Evolutionary conservation across 805 yeast species (phyloP).

Genomic region (Candida suzukii): DNA sequence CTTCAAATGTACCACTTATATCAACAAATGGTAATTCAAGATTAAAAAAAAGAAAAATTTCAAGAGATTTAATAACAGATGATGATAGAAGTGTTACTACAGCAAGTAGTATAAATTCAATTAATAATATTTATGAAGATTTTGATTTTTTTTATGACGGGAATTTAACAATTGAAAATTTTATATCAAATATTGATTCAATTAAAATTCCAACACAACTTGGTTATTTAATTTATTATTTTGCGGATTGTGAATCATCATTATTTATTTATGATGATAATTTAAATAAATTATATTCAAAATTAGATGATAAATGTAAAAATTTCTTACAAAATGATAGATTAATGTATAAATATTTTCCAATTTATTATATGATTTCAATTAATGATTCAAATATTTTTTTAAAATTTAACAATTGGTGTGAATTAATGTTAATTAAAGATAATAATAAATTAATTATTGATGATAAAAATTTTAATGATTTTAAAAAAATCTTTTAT

Average conservation of each 20-base stretch:
- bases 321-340: neutral
- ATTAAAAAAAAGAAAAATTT: neutral
- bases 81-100: too few relatives aligned
- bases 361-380: neutral
- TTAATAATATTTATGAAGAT: neutral
- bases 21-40: neutral
- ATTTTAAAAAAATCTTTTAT: constrained; percentile 3
- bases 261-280: neutral
- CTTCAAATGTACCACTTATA: neutral
- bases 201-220: constrained; percentile 9
- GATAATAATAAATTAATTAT: constrained; percentile 1
- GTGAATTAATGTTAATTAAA: constrained; percentile 2
- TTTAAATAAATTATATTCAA: neutral
- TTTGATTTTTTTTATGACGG: neutral
- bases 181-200: constrained; percentile 2
- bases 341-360: neutral
- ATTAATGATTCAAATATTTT: constrained; percentile 6
- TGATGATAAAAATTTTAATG: constrained; percentile 4
- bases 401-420: constrained; percentile 10
- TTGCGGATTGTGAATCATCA: constrained; percentile 4
- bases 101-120: too few relatives aligned
- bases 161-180: neutral
- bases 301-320: neutral
- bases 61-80: too few relatives aligned
- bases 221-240: constrained; percentile 10